phyloP scores from a whole-genome alignment of 2,329 filamentous ascomycete genomes.

The Colletotrichum orchidophilum region DNA sequence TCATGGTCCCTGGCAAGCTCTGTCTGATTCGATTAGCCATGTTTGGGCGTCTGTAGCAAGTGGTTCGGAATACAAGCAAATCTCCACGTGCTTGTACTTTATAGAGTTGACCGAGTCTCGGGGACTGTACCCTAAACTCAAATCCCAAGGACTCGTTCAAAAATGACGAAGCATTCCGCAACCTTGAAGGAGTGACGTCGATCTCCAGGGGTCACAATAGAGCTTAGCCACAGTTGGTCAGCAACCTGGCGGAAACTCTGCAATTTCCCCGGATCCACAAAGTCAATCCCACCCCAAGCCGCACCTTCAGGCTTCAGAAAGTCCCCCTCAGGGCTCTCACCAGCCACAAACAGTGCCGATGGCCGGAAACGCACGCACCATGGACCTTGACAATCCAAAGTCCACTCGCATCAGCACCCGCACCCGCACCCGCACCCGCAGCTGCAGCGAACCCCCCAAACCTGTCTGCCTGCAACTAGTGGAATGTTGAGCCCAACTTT shows the following conservation, averaged over 20 bases:
- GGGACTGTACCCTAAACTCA: neutral
- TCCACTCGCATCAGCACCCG: conserved; percentile 12
- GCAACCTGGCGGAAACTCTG: conserved; percentile 5
- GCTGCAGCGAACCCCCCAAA: conserved; percentile 13
- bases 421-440: conserved; percentile 14
- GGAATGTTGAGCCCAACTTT: conserved; percentile 34
- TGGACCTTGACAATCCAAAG: conserved; percentile 1
- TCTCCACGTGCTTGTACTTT: neutral
- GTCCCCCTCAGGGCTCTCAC: neutral
- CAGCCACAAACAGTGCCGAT: conserved; percentile 16
- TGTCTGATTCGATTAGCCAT: neutral
- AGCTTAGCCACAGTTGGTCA: conserved; percentile 25
- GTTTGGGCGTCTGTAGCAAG: conserved; percentile 7
- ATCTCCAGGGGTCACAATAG: conserved; percentile 3
- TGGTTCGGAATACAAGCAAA: conserved; percentile 26
- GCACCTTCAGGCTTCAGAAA: neutral
- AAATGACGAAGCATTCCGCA: neutral
- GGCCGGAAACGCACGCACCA: conserved; percentile 18
- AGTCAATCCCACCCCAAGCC: neutral
- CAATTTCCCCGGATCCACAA: conserved; percentile 32
- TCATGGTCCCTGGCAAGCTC: neutral
- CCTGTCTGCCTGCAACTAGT: neutral
- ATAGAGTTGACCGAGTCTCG: neutral
- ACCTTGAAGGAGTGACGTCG: conserved; percentile 26
- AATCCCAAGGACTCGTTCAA: neutral